phyloP scores from a whole-genome alignment of 371 early-diverging fungal species.

The Mucor lusitanicus region DNA sequence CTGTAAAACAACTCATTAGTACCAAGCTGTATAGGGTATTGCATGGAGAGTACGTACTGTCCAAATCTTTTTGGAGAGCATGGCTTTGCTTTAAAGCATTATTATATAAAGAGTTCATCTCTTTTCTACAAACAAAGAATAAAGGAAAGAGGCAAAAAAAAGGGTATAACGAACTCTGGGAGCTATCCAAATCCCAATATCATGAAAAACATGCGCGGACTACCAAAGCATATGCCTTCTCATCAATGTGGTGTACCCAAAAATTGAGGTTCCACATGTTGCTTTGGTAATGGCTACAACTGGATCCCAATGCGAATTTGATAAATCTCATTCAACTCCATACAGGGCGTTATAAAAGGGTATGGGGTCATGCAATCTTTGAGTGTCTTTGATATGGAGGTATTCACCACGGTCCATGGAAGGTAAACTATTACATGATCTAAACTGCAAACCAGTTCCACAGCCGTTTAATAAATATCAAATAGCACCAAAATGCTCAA shows the following conservation, averaged over 20 bases:
- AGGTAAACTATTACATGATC: no score
- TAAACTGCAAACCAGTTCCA: no score
- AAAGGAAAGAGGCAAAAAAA: neutral
- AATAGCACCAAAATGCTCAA: no score
- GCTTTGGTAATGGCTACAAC: neutral
- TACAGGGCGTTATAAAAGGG: no score
- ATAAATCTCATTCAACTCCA: neutral
- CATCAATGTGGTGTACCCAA: neutral
- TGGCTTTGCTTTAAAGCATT: conserved; percentile 64
- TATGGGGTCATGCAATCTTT: no score
- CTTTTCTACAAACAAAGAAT: neutral
- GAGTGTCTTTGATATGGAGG: no score
- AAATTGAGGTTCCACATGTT: neutral
- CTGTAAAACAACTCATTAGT: conserved; percentile 15
- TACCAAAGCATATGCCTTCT: neutral
- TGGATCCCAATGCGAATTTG: no score
- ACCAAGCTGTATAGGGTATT: neutral
- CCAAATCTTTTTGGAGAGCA: conserved; percentile 57
- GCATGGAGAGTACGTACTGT: conserved; percentile 27
- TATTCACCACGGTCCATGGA: no score
- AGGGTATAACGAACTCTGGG: neutral
- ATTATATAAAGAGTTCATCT: conserved; percentile 66
- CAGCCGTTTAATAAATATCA: no score
- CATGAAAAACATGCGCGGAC: neutral
- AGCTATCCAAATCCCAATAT: neutral